phyloP scores from a whole-genome alignment of 2,329 filamentous ascomycete genomes.

The Pseudogymnoascus sp. region DNA sequence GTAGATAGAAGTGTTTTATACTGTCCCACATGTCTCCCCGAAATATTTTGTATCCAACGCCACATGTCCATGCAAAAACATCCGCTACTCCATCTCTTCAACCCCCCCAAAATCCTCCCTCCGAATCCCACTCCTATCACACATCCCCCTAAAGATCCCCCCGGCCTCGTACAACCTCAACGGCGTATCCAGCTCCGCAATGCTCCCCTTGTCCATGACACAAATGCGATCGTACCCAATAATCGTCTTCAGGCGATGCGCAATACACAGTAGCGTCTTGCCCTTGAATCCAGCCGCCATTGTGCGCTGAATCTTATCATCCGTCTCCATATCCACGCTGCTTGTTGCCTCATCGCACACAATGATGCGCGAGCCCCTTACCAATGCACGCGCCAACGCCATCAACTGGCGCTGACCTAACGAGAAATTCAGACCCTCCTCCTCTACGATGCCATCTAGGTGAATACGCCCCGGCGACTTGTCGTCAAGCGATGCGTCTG shows the following conservation, averaged over 20 bases:
- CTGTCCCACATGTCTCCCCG: background rate
- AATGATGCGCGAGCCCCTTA: conserved; percentile 82
- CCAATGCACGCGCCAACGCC: conserved; percentile 84
- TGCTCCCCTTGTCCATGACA: conserved; percentile 85
- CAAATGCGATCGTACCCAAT: conserved; percentile 92
- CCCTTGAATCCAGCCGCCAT: conserved; percentile 80
- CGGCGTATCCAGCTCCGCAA: conserved; percentile 80
- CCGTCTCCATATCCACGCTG: conserved; percentile 90
- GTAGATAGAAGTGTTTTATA: background rate
- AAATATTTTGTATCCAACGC: background rate
- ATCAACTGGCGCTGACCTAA: conserved; percentile 92
- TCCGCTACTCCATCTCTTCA: background rate
- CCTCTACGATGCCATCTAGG: conserved; percentile 78
- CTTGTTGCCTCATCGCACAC: conserved; percentile 95
- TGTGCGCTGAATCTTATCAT: conserved; percentile 86
- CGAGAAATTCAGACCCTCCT: conserved; percentile 93
- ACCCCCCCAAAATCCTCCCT: conserved; percentile 24
- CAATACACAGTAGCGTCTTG: conserved; percentile 85
- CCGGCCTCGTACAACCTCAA: conserved; percentile 61
- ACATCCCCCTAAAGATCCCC: conserved; percentile 70
- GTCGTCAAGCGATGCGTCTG: conserved; percentile 31
- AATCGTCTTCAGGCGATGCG: conserved; percentile 85
- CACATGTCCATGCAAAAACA: background rate
- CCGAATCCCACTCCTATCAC: conserved; percentile 49
- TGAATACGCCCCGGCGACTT: conserved; percentile 54